Base-by-base conservation (phyloP, 2,329 filamentous ascomycete genomes). In the Lecanoromycetidae sp. region DNA sequence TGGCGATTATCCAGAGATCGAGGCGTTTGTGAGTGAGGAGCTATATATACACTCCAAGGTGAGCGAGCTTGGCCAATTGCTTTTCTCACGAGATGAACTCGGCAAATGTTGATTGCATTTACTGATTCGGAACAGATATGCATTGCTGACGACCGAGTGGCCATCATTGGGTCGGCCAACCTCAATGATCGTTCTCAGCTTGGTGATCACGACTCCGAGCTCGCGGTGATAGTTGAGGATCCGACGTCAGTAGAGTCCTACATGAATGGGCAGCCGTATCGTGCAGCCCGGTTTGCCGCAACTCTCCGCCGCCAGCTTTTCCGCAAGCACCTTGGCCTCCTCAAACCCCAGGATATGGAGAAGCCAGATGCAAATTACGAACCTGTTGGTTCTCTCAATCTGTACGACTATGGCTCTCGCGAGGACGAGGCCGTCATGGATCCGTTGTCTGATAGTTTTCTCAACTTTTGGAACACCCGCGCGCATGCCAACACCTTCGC, bases 131-230 rank as follows among this genome's bases (percentile, higher is more conserved):
- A 15, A 37, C 47, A 72, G 69, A 63, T 72, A 45, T 74, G 91
- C 55, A 90, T 95, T 55, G 83, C 82, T 1, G 88, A 96, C 60
- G 90, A 96, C 62, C 79, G 80, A 45, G 75, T 87, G 39, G 87
- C 84, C 1, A 78, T 95, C 44, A 91, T 87, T 60, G 87, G 87
- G 15, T 87, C 82, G 22, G 86, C 84, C 54, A 96, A 95, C 64
- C 73, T 95, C 57, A 96, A 95, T 62, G 90, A 96, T 61, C 82
- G 90, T 46, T 79, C 85, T 42, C 88, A 94, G 64, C 68, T 91
- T 4, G 90, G 90, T 12, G 77, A 82, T 56, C 90, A 94, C 63
- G 90, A 96, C 63, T 91, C 84, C 40, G 90, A 96, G 62, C 75
- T 96, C 32, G 83, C 84, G 32, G 84, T 95, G 46, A 80, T 96